These are phyloP conservation scores for Chrysoporthe puriensis DNA, from an alignment of 2,329 filamentous ascomycete species.

Conservation along the genomic window DNA sequence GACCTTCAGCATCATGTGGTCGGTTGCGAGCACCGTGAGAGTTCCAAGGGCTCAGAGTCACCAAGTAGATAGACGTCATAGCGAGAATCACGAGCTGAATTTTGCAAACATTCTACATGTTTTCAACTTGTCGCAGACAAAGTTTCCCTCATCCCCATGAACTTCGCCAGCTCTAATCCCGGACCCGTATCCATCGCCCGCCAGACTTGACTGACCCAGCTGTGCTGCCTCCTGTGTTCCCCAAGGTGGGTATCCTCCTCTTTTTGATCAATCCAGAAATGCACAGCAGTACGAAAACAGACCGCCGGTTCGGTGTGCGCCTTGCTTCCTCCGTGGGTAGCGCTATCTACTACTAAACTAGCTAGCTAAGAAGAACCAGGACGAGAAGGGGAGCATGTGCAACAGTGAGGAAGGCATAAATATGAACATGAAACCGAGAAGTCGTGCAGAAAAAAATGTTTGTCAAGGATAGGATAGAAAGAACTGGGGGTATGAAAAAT, in stretches of 20 bases:
- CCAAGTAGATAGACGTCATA: neutral
- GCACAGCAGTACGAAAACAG: slow-evolving; percentile 2
- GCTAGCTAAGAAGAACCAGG: neutral
- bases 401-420: neutral
- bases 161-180: slow-evolving; percentile 7
- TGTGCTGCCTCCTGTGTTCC: slow-evolving; percentile 7
- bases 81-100: neutral
- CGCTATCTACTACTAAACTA: slow-evolving; percentile 22
- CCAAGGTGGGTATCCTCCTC: slow-evolving; percentile 25
- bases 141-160: neutral
- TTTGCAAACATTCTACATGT: neutral
- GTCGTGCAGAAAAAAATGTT: neutral
- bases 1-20: neutral
- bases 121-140: slow-evolving; percentile 17
- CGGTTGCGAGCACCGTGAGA: neutral
- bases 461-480: slow-evolving; percentile 20
- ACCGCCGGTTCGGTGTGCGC: slow-evolving; percentile 12
- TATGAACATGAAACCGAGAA: slow-evolving; percentile 17
- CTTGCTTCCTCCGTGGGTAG: slow-evolving; percentile 17
- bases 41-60: neutral
- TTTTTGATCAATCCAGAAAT: slow-evolving; percentile 12
- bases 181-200: neutral
- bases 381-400: neutral
- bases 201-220: neutral
- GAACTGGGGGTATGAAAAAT: slow-evolving; percentile 12